A percentile compares a stretch with the other conserved stretches of the same genome.
Evolutionary conservation across 192 early-diverging fungal genomes (phyloP).

Genomic region (Coemansia sp.): DNA sequence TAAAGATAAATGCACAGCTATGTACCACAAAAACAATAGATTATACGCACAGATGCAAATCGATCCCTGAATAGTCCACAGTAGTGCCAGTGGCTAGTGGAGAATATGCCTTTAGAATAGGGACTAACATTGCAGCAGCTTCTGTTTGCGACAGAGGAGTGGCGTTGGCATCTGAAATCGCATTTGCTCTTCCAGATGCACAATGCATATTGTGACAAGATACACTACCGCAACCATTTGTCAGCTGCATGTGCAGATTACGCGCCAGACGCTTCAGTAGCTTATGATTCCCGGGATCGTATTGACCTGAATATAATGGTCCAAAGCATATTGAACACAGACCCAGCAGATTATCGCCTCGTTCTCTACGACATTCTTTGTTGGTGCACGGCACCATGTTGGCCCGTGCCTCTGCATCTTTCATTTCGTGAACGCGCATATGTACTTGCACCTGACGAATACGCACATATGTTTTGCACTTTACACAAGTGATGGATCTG

Average conservation of each 20-base stretch:
- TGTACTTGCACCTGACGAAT: conserved; percentile 81
- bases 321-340: conserved; percentile 80
- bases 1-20: too few species aligned
- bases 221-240: conserved; percentile 67
- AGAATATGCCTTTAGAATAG: conserved; percentile 35
- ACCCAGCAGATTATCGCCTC: conserved; percentile 56
- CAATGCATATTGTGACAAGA: conserved; percentile 68
- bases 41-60: conserved; percentile 38
- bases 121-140: conserved; percentile 30
- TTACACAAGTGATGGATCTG: conserved; percentile 77
- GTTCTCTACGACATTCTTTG: conserved; percentile 64
- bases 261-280: conserved; percentile 68
- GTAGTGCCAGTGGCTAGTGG: conserved; percentile 12
- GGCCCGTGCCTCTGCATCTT: conserved; percentile 49
- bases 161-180: not conserved
- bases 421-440: conserved; percentile 66
- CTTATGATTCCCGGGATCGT: conserved; percentile 76
- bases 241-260: conserved; percentile 74
- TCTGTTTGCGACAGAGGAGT: conserved; percentile 18
- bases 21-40: not conserved
- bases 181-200: conserved; percentile 24
- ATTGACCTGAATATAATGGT: conserved; percentile 73
- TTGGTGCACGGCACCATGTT: conserved; percentile 73
- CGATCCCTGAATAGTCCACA: conserved; percentile 34
- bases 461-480: conserved; percentile 68